Evolutionary conservation across 148 eudicot species (phyloP).

Genomic region (Nyssa sinensis): DNA sequence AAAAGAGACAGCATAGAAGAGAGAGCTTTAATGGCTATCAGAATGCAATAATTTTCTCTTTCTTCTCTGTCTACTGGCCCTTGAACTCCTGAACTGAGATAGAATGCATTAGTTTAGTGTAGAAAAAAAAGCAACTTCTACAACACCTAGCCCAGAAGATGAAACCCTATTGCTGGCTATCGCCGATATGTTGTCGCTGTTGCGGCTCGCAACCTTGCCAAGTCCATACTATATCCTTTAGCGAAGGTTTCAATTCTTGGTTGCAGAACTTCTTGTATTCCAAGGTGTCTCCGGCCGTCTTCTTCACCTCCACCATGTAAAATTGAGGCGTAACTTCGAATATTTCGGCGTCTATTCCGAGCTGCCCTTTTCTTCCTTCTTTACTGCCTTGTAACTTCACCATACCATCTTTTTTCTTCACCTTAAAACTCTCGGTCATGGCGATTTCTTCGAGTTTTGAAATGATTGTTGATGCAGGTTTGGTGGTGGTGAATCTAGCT

Average conservation of each 20-base stretch:
- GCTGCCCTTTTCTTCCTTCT: constrained; percentile 66
- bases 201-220: constrained; percentile 41
- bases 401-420: constrained; percentile 53
- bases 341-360: constrained; percentile 74
- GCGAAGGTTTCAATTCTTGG: constrained; percentile 61
- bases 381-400: constrained; percentile 61
- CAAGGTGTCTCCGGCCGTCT: constrained; percentile 66
- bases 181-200: not conserved
- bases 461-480: constrained; percentile 45
- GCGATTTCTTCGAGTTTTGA: constrained; percentile 69
- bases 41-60: too few species aligned
- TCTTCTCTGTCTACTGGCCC: too few species aligned
- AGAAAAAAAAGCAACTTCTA: too few species aligned
- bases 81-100: too few species aligned
- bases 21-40: too few species aligned
- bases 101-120: not conserved
- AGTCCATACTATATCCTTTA: constrained; percentile 64
- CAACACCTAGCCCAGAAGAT: not conserved
- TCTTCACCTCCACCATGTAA: constrained; percentile 78
- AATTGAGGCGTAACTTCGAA: constrained; percentile 76
- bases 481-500: constrained; percentile 46
- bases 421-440: constrained; percentile 33
- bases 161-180: too few species aligned
- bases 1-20: too few species aligned
- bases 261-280: constrained; percentile 63